phyloP scores from a whole-genome alignment of 2,329 filamentous ascomycete genomes.

The Cladobotryum mycophilum region DNA sequence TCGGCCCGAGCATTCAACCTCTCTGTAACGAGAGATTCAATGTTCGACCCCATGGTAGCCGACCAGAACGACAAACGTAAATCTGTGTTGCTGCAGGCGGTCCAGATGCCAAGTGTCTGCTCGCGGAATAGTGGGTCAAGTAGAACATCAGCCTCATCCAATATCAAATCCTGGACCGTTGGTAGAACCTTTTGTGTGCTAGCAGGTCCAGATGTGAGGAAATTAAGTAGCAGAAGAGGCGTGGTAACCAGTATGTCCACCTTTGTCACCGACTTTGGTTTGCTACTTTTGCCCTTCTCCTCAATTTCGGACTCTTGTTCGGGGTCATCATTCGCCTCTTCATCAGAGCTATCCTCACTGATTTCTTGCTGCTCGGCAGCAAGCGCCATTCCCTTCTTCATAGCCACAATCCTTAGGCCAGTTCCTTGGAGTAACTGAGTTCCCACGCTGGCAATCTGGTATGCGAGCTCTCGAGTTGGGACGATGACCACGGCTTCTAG shows the following conservation, averaged over 20 bases:
- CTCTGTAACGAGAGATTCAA: constrained; percentile 71
- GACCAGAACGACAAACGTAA: constrained; percentile 84
- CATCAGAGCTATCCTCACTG: constrained; percentile 33
- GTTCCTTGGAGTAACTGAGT: constrained; percentile 73
- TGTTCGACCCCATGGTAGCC: constrained; percentile 90
- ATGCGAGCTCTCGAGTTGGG: constrained; percentile 71
- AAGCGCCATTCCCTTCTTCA: constrained; percentile 79
- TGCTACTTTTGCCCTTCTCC: constrained; percentile 19
- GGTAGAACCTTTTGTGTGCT: constrained; percentile 49
- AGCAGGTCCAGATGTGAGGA: constrained; percentile 46
- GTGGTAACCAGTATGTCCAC: constrained; percentile 37
- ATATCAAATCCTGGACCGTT: constrained; percentile 64
- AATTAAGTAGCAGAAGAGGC: constrained; percentile 64
- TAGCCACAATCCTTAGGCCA: constrained; percentile 69
- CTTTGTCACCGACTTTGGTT: constrained; percentile 26
- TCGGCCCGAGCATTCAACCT: constrained; percentile 53
- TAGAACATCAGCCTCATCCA: constrained; percentile 94
- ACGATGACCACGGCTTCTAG: constrained; percentile 67
- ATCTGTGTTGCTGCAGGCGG: constrained; percentile 62
- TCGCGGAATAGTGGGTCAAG: constrained; percentile 86
- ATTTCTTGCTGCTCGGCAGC: constrained; percentile 39
- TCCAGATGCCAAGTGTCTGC: constrained; percentile 81
- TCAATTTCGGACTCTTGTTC: constrained; percentile 26
- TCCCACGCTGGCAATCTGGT: constrained; percentile 79
- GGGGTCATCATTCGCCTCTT: constrained; percentile 29